phyloP scores from a whole-genome alignment of 495 filamentous ascomycete genomes.

The Lentithecium fluviatile region DNA sequence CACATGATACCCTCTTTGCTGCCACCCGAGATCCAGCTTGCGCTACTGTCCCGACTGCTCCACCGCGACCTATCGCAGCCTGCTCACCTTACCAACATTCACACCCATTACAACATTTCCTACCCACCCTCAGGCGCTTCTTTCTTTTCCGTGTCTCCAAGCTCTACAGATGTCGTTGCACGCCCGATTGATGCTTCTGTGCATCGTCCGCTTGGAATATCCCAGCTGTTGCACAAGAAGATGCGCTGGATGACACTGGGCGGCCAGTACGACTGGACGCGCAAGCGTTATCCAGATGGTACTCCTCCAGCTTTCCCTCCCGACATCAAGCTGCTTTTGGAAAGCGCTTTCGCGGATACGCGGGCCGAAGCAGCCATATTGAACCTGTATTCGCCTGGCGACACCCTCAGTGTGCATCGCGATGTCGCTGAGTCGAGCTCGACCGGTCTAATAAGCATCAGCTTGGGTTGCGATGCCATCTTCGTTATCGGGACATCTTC shows the following conservation, averaged over 20 bases:
- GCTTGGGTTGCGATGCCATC: constrained; percentile 82
- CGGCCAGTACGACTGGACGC: constrained; percentile 92
- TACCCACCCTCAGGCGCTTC: constrained; percentile 54
- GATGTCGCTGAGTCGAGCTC: constrained; percentile 83
- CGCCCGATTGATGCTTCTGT: constrained; percentile 62
- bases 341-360: constrained; percentile 66
- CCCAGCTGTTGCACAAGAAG: constrained; percentile 67
- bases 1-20: constrained; percentile 71
- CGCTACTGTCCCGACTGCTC: constrained; percentile 65
- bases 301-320: constrained; percentile 67
- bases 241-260: constrained; percentile 92
- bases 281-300: constrained; percentile 66
- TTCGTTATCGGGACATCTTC: constrained; percentile 60
- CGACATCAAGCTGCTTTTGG: constrained; percentile 66
- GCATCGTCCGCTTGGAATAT: constrained; percentile 68
- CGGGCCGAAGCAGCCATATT: constrained; percentile 76
- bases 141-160: constrained; percentile 51
- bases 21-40: constrained; percentile 63
- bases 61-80: constrained; percentile 78
- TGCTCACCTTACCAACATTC: constrained; percentile 78
- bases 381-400: constrained; percentile 84
- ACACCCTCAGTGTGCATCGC: constrained; percentile 83
- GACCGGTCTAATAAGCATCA: constrained; percentile 74
- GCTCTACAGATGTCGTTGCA: constrained; percentile 35
- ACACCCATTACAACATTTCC: constrained; percentile 74